Evolutionary conservation across 202 grass and related monocot genomes (phyloP), one percentile per base, ranked within the genome.

Genomic region (Panicum hallii): DNA sequence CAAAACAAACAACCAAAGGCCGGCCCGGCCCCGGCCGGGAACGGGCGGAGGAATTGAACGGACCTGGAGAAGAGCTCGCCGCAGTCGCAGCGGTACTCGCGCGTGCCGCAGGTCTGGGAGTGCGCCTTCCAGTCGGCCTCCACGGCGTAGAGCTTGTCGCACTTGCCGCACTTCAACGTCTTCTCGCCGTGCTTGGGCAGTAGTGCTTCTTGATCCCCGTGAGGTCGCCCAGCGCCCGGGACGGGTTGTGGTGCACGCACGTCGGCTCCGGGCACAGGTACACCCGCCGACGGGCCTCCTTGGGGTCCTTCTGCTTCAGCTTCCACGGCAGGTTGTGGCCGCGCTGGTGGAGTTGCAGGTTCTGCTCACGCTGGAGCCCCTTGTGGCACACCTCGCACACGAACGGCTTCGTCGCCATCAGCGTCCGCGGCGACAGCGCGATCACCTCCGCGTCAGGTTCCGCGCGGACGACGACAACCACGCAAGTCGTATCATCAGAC

Each of bases 151-250:
- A 85, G 88, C 84, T 99, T 99, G 74, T 84, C 87, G 88, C 96
- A 98, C 91, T 94, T 95, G 75, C 94, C 96, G 57, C 96, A 98
- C 82, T 93, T 93, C 96, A 89, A 95, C 88, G 94, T 99, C 90
- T 99, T 99, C 91, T 99, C 93, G 49, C 96, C 93, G 85, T 99
- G 96, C 91, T 99, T 99, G 62, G 93, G 88, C 89, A 91, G 85
- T 69, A 99, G 86, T 99, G 96, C 88, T 99, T 99, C 89, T 98
- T 98, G 88, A 98, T 94, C 4, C 95, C 95, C 0, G 95, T 95
- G 54, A 98, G 86, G 85, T 98, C 95, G 30, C 93, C 95, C 11
- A 98, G 88, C 1, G 95, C 95, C 20, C 95, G 85, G 11, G 95
- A 77, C 15, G 95, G 91, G 15, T 98, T 89, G 58, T 98, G 95